Evolutionary conservation across 2,329 filamentous ascomycete species (phyloP), one percentile per base, ranked within the genome.

Genomic region (Coniochaeta sp.): DNA sequence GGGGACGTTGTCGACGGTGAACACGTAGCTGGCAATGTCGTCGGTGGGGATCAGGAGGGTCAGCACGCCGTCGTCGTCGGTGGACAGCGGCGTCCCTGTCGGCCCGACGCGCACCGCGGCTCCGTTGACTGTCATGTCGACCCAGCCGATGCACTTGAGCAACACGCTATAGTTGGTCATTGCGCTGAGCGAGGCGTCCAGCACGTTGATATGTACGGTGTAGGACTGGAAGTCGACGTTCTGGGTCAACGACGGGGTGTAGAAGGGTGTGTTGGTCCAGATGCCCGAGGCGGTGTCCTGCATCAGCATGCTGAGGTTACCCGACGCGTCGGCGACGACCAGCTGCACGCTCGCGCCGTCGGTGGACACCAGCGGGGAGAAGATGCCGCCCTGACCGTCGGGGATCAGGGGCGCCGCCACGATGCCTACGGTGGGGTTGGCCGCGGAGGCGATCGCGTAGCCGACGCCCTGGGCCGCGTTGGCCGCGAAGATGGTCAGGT

Each of bases 291-390:
- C 9, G 55, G 24, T 19, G 55, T 57, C 55, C 26, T 57, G 55
- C 38, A 36, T 19, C 19, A 57, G 55, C 32, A 57, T 28, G 22
- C 22, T 36, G 32, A 57, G 55, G 19, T 22, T 24, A 24, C 19
- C 28, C 22, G 24, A 28, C 28, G 34, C 19, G 14, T 28, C 32
- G 10, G 28, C n/a, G 10, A 57, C 55, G 19, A 57, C 19, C 22
- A 57, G 55, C 55, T 57, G 55, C 38, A 36, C 28, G 12, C 24
- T 57, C n/a, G 32, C 38, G 8, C 55, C 55, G 38, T 57, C 55
- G 17, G 24, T 34, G n/a, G 55, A 38, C 8, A 57, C 55, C 22
- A 57, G 38, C n/a, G 55, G 55, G 7, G 32, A 40, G 55, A 57
- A 57, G 38, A 26, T 40, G 19, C 55, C 55, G 32, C 55, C 55